Conservation (phyloP, 164 flowering plant species). For the Vitis rupestris region DNA sequence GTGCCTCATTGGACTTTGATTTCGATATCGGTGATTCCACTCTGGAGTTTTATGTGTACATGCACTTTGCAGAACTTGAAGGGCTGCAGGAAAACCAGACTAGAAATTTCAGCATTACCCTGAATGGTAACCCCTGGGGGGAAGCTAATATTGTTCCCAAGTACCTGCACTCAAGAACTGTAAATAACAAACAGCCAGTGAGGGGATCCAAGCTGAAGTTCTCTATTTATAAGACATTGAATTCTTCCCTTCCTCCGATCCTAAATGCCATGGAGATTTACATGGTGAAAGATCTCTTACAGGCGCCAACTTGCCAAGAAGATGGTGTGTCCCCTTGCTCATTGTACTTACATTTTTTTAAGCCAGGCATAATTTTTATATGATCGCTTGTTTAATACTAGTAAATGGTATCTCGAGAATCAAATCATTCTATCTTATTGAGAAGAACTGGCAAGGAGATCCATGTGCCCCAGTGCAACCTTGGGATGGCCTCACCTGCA, state of each 20-base stretch:
- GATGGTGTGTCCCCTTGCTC: slow-evolving; percentile 18
- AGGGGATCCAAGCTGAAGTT: background rate
- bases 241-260: slow-evolving; percentile 22
- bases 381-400: background rate
- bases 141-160: background rate
- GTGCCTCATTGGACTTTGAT: slow-evolving; percentile 7
- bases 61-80: slow-evolving; percentile 27
- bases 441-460: slow-evolving; percentile 46
- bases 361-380: no score
- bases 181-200: background rate
- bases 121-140: background rate
- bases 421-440: slow-evolving; percentile 27
- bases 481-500: slow-evolving; percentile 49
- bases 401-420: slow-evolving; percentile 35
- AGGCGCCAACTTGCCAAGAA: slow-evolving; percentile 1
- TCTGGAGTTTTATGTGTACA: slow-evolving; percentile 10
- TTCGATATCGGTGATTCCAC: background rate
- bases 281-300: background rate
- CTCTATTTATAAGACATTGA: background rate
- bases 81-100: slow-evolving; percentile 7
- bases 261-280: slow-evolving; percentile 27
- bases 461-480: slow-evolving; percentile 35
- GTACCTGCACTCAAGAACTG: background rate
- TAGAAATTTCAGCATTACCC: background rate
- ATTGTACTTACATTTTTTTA: no score